These are phyloP conservation scores for Neonectria faginata DNA, from an alignment of 2,329 filamentous ascomycete genomes.

Conservation along the genomic window DNA sequence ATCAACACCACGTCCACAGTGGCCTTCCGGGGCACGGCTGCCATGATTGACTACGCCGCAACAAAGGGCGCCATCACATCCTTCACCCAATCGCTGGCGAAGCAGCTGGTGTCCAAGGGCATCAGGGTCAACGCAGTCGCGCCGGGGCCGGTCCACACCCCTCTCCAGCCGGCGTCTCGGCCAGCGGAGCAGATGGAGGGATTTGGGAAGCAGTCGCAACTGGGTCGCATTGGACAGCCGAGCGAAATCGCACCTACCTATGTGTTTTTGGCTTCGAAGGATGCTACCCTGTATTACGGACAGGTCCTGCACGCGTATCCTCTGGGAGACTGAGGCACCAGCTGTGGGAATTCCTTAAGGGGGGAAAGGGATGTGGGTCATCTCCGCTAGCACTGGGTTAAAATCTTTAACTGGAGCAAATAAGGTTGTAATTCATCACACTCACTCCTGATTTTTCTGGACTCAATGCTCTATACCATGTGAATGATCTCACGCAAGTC, in stretches of 20 bases:
- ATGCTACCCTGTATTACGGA: constrained; percentile 54
- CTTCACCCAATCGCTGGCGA: constrained; percentile 65
- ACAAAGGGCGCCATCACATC: constrained; percentile 70
- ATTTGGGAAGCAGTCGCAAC: constrained; percentile 53
- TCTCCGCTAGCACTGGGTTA: too few species aligned
- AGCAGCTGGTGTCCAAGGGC: constrained; percentile 65
- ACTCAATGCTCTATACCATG: too few species aligned
- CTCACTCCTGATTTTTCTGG: too few species aligned
- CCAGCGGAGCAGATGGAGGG: constrained; percentile 59
- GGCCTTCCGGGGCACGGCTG: constrained; percentile 63
- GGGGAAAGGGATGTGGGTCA: neutral
- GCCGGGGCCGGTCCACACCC: constrained; percentile 58
- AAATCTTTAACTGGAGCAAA: too few species aligned
- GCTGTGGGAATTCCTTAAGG: neutral
- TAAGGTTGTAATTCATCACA: too few species aligned
- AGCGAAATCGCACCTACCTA: constrained; percentile 58
- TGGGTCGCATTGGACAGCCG: constrained; percentile 57
- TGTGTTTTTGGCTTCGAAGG: constrained; percentile 56
- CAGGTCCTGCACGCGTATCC: constrained; percentile 56
- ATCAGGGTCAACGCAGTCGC: constrained; percentile 66
- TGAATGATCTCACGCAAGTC: too few species aligned
- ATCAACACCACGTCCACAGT: constrained; percentile 68
- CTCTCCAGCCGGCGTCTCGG: constrained; percentile 57
- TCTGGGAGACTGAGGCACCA: constrained; percentile 49
- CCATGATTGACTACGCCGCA: constrained; percentile 66